phyloP scores from a whole-genome alignment of 1,284 basidiomycete genomes.

The Ustilago tritici region DNA sequence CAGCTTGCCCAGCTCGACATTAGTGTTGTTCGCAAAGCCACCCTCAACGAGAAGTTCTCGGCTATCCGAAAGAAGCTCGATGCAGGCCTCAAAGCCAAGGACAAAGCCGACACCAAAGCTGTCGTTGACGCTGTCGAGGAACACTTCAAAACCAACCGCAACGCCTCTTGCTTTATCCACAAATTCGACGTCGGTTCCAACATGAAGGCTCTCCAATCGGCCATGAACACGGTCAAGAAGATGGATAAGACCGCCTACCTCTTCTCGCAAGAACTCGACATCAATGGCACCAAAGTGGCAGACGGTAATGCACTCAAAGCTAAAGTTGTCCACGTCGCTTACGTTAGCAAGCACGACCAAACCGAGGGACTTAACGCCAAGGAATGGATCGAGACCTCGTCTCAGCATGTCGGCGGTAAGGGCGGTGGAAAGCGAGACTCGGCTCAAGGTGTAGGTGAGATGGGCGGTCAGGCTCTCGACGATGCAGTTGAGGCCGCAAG shows the following conservation, averaged over 20 bases:
- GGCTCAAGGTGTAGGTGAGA: conserved; percentile 67
- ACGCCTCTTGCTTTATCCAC: conserved; percentile 78
- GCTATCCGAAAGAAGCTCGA: conserved; percentile 84
- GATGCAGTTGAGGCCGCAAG: conserved; percentile 57
- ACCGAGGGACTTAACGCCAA: conserved; percentile 61
- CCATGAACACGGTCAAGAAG: conserved; percentile 82
- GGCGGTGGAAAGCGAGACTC: conserved; percentile 66
- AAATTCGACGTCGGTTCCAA: conserved; percentile 73
- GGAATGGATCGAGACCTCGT: conserved; percentile 62
- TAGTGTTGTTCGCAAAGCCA: conserved; percentile 83
- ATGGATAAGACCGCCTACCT: conserved; percentile 87
- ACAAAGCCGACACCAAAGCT: conserved; percentile 81
- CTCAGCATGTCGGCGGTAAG: conserved; percentile 62
- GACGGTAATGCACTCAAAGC: conserved; percentile 70
- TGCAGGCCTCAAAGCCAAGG: conserved; percentile 85
- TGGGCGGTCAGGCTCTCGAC: conserved; percentile 57
- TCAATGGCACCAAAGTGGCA: conserved; percentile 39
- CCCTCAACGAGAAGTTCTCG: conserved; percentile 81
- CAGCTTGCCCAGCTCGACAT: conserved; percentile 92
- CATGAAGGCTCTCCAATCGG: conserved; percentile 76
- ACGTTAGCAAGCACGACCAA: conserved; percentile 74
- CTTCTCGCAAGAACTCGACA: conserved; percentile 78
- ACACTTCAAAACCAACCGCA: conserved; percentile 80
- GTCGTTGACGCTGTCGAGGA: conserved; percentile 80
- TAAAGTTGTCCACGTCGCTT: conserved; percentile 90